A percentile compares a stretch with the other conserved stretches of the same genome.
Conservation (phyloP, 2,329 filamentous ascomycete species). For the Chaetoscypha palmicola region DNA sequence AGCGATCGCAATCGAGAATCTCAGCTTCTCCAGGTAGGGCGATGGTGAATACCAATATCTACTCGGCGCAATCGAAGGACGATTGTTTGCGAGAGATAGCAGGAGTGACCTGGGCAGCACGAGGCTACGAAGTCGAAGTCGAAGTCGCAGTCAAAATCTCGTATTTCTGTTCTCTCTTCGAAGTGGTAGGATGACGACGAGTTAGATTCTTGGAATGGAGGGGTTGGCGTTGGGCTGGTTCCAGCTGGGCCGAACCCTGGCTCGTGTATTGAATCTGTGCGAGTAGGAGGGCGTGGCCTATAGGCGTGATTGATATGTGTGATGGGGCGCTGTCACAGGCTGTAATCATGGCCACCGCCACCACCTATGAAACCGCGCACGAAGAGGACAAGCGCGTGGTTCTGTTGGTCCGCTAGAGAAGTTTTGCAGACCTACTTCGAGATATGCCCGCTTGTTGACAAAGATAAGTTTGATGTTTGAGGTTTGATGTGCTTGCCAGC, state of each 20-base stretch:
- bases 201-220: conserved; percentile 15
- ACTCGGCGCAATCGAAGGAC: not conserved
- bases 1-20: not conserved
- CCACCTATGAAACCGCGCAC: not conserved
- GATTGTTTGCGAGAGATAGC: not conserved
- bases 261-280: too few species aligned
- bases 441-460: too few species aligned
- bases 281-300: too few species aligned
- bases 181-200: conserved; percentile 18
- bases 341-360: not conserved
- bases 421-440: too few species aligned
- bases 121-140: not conserved
- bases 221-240: conserved; percentile 13
- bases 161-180: not conserved
- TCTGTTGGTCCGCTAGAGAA: too few species aligned
- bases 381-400: too few species aligned
- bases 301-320: conserved; percentile 9
- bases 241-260: not conserved
- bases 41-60: too few species aligned
- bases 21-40: too few species aligned
- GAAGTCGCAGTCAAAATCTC: too few species aligned
- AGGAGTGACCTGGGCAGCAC: not conserved
- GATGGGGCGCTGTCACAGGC: conserved; percentile 10
- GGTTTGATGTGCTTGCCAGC: too few species aligned
- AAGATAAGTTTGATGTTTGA: too few species aligned